phyloP scores from a whole-genome alignment of 2,329 filamentous ascomycete species.

The Colletotrichum liriopes region DNA sequence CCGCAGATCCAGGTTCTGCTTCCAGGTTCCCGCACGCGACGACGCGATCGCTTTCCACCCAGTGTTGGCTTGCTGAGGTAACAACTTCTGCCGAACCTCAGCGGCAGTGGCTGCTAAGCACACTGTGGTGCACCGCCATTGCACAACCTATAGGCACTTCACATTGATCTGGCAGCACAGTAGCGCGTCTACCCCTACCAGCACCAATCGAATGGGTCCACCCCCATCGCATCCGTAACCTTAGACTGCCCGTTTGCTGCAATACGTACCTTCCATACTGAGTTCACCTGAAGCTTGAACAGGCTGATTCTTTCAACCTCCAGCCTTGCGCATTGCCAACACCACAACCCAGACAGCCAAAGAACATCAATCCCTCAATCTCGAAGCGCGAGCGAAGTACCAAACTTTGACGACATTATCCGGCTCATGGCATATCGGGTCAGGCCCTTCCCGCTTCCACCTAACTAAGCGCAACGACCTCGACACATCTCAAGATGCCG shows the following conservation, averaged over 20 bases:
- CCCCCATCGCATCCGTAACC: not conserved
- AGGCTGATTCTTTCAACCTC: constrained; percentile 22
- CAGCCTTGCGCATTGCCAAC: constrained; percentile 6
- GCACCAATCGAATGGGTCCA: not conserved
- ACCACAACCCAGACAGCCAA: not conserved
- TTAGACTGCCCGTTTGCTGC: constrained; percentile 5
- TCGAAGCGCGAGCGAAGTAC: not conserved
- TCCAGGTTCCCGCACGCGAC: constrained; percentile 24
- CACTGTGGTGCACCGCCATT: not conserved
- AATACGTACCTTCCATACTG: constrained; percentile 5
- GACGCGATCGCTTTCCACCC: constrained; percentile 18
- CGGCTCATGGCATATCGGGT: constrained; percentile 16
- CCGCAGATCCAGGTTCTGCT: constrained; percentile 1
- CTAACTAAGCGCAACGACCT: constrained; percentile 12
- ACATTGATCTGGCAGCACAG: not conserved
- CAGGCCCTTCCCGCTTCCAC: not conserved
- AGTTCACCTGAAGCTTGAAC: constrained; percentile 9
- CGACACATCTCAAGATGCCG: constrained; percentile 61
- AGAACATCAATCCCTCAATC: not conserved
- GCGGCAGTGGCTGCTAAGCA: not conserved
- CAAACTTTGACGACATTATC: too few species aligned
- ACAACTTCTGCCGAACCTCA: not conserved
- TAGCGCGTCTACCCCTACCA: not conserved
- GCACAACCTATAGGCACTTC: not conserved
- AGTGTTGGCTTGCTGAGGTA: constrained; percentile 8